phyloP scores from a whole-genome alignment of 129 eudicot genomes.

The sunflower (Helianthus annuus) region DNA sequence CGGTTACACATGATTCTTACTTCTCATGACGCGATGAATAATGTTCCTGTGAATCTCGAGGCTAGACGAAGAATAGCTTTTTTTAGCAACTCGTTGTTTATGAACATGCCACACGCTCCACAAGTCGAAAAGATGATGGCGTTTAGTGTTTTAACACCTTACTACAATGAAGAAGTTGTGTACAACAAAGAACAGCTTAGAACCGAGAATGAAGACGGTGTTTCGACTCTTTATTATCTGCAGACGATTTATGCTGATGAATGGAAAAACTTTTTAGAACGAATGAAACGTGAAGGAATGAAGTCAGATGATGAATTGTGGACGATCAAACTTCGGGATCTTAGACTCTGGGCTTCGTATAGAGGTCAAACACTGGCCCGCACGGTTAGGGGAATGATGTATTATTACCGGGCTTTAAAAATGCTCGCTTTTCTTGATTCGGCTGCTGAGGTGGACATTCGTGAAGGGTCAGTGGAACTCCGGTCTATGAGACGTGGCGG shows the following conservation, averaged over 20 bases:
- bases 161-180: constrained; percentile 87
- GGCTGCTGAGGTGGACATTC: constrained; percentile 84
- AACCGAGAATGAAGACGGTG: constrained; percentile 93
- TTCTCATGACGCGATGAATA: constrained; percentile 77
- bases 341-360: constrained; percentile 92
- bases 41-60: constrained; percentile 75
- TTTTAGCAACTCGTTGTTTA: constrained; percentile 89
- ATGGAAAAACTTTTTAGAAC: constrained; percentile 79
- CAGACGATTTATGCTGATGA: constrained; percentile 86
- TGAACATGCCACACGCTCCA: constrained; percentile 99
- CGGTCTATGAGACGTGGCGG: constrained; percentile 48
- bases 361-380: constrained; percentile 91
- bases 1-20: constrained; percentile 80
- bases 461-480: constrained; percentile 68
- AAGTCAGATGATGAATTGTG: constrained; percentile 51
- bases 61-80: constrained; percentile 87
- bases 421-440: constrained; percentile 97
- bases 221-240: constrained; percentile 80
- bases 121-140: constrained; percentile 98
- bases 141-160: constrained; percentile 89
- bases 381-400: constrained; percentile 97
- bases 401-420: constrained; percentile 89
- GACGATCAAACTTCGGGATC: constrained; percentile 63
- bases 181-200: constrained; percentile 79
- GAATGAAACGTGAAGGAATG: constrained; percentile 82